Base-by-base conservation (phyloP, 805 yeast genomes). In the Yarrowia deformans region DNA sequence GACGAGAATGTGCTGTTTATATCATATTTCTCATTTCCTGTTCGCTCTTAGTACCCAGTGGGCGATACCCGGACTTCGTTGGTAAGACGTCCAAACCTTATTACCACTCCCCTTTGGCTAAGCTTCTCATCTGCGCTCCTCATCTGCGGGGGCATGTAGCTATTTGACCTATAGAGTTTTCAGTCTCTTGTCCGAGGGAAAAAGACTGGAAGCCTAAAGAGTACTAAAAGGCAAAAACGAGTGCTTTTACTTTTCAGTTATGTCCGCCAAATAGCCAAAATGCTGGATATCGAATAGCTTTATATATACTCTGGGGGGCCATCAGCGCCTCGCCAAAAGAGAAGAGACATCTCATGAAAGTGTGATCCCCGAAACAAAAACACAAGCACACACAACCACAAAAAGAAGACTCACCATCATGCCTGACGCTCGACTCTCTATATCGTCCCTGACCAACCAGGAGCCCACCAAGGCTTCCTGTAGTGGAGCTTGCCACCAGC, bases 401-500 rank as follows among this genome's bases (percentile, higher is more conserved):
- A 18, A 18, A 35, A 16, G 39, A 52, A 52, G 43, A 52, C 58
- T 52, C 58, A 37, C 14, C 60, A 54, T 19, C 43, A 63, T 63
- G 68, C 56, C 56, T 29, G 68, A 63, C 56, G 55, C 68, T 48
- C 55, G 68, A 63, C 56, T 63, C 55, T 48, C 68, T 37, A 63
- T 63, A 48, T 63, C 68, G 2, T 48, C 68, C 10, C 68, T 63
- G 48, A 63, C 68, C 45, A 63, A 49, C 56, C 68, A 63, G 68
- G 68, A 63, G 56, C 55, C 68, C 37, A 3, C 46, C 35, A 56
- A 56, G 50, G 64, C 64, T 34, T 42, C 66, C 14, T 43, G 66
- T 45, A 13, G 42, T n/a, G 52, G 66, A 13, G 13, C 50, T 43
- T 60, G 66, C 52, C 48, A 56, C 66, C 48, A 56, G 37, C 52